Evolutionary conservation across 495 filamentous ascomycete species (phyloP).

Genomic region (Penicillium antarcticum): DNA sequence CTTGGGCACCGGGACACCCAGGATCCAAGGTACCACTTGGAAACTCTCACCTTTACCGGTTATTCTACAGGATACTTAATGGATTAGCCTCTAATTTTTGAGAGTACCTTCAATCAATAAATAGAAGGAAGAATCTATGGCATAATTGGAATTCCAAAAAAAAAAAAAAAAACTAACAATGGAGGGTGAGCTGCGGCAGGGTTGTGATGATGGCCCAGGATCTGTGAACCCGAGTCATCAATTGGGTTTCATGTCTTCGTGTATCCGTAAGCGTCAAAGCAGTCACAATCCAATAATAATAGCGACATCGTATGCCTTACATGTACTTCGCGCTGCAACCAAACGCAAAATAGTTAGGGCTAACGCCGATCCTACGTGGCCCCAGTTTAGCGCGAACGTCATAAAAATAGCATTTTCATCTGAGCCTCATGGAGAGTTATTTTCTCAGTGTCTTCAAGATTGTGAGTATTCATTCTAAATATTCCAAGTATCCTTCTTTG

Average conservation of each 20-base stretch:
- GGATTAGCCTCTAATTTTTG: no score
- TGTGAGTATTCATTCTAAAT: neutral
- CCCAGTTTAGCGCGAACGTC: neutral
- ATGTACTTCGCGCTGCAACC: slow-evolving; percentile 1
- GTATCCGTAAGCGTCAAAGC: neutral
- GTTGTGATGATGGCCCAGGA: no score
- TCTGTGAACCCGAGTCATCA: no score
- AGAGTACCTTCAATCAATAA: no score
- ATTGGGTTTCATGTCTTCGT: neutral
- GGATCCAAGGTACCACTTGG: no score
- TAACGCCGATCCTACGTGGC: slow-evolving; percentile 12
- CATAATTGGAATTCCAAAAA: no score
- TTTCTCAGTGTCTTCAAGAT: neutral
- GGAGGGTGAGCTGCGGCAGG: no score
- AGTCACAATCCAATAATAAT: slow-evolving; percentile 2
- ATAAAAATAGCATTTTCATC: neutral
- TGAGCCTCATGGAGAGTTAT: neutral
- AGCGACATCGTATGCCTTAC: neutral
- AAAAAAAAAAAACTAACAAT: no score
- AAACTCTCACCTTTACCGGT: no score
- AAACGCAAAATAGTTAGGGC: slow-evolving; percentile 11
- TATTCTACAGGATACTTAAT: no score
- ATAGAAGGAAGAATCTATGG: no score
- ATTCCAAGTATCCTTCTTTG: neutral
- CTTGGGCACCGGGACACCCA: no score